Evolutionary conservation across 768 basidiomycete species (phyloP).

Genomic region (Tulasnella sp.): DNA sequence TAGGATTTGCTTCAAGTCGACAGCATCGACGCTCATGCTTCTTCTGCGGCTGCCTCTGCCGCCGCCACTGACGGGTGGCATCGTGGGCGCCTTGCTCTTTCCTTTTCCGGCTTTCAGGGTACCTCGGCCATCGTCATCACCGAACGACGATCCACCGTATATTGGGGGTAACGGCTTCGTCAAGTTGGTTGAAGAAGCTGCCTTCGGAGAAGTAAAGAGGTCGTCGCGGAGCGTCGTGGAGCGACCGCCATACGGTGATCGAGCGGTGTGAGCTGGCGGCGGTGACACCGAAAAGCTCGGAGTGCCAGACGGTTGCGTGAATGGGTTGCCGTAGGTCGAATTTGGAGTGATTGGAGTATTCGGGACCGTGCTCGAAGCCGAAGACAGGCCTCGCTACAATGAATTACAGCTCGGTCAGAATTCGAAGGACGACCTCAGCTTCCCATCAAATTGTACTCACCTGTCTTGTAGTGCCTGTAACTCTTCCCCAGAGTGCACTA

Average conservation of each 20-base stretch:
- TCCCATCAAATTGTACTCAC: conserved; percentile 15
- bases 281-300: conserved; percentile 17
- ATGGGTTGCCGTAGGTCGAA: not conserved
- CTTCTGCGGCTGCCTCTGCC: conserved; percentile 47
- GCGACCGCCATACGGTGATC: conserved; percentile 7
- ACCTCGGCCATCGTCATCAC: not conserved
- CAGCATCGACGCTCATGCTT: conserved; percentile 70
- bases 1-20: conserved; percentile 50
- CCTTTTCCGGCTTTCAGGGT: not conserved
- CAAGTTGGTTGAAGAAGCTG: conserved; percentile 8
- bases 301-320: not conserved
- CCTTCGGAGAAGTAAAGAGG: conserved; percentile 14
- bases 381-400: conserved; percentile 2
- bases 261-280: conserved; percentile 17
- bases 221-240: conserved; percentile 11
- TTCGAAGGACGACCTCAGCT: not conserved
- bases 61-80: conserved; percentile 26
- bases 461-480: conserved; percentile 61
- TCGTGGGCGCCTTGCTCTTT: conserved; percentile 33
- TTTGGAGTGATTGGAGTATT: conserved; percentile 20
- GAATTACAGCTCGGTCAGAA: not conserved
- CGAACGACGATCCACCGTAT: not conserved
- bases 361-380: conserved; percentile 5
- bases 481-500: conserved; percentile 75
- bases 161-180: conserved; percentile 21